phyloP scores from a whole-genome alignment of 2,329 filamentous ascomycete genomes.

The Penicillium hordei region DNA sequence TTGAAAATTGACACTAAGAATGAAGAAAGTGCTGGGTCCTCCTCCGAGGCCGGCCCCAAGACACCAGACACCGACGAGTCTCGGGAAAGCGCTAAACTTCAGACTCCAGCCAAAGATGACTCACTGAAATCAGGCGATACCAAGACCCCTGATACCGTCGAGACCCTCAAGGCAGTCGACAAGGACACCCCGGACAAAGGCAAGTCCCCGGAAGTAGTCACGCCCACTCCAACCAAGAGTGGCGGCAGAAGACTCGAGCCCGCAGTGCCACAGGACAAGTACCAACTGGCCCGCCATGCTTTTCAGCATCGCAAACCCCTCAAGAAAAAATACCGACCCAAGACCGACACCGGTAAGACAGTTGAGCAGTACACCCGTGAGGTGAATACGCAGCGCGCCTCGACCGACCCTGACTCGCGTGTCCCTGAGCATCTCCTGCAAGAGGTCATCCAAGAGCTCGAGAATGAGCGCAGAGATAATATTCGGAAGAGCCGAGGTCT shows the following conservation, averaged over 20 bases:
- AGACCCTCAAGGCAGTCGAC: not conserved
- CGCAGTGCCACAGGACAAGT: not conserved
- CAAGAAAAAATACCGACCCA: conserved; percentile 6
- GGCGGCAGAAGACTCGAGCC: not conserved
- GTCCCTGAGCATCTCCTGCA: not conserved
- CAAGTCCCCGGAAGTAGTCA: not conserved
- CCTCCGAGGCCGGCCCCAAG: not conserved
- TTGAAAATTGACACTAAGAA: not conserved
- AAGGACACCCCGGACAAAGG: not conserved
- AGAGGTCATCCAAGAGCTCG: conserved; percentile 3
- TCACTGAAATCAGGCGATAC: not conserved
- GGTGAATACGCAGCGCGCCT: not conserved
- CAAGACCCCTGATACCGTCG: not conserved
- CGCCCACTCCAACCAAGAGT: not conserved
- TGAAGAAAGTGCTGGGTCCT: not conserved
- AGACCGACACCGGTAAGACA: conserved; percentile 5
- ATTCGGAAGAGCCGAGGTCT: not conserved
- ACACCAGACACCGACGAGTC: conserved; percentile 6
- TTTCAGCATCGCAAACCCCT: conserved; percentile 6
- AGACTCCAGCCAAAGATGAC: not conserved
- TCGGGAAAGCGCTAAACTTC: not conserved
- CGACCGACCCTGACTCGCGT: not conserved
- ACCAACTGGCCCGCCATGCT: not conserved
- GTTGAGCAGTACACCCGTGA: conserved; percentile 9
- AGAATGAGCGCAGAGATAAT: not conserved